Evolutionary conservation across 352 stramenopile species (phyloP), one percentile per base, ranked within the genome.

Genomic region (Pythium brachiatum): DNA sequence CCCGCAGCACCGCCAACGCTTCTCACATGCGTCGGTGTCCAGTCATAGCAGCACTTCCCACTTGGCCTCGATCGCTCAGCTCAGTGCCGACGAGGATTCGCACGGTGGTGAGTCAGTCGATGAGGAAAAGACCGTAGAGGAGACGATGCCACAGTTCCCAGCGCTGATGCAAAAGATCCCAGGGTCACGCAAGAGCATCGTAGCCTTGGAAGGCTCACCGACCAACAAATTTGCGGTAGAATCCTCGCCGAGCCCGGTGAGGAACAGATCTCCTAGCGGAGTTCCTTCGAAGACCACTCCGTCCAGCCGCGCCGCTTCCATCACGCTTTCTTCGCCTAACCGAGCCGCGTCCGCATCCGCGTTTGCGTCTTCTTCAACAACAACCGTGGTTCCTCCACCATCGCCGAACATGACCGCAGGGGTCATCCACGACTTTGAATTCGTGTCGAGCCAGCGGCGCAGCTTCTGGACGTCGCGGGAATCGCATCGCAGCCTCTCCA

Each of bases 361-460:
- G 21, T 34, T 34, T 23, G 8, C 44, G n/a, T 23, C 44, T 50
- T 8, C 6, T 39, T 1, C 13, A 25, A 16, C n/a, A 47, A 47
- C 31, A 13, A 31, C 38, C 21, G 20, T 23, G 31, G 27, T 25
- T 4, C 16, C 20, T 15, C n/a, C 38, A 8, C 13, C 31, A 7
- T 55, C 43, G 15, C 41, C 53, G 2, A 67, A 62, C 13, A 53
- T 50, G n/a, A 67, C 53, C 1, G 53, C 20, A n/a, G 60, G 60
- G 4, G 41, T 67, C 8, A 50, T 69, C 48, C 64, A 66, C 34
- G 64, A 70, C n/a, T 70, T 70, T 34, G 57, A 62, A 29, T 70
- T 62, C 36, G 31, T 60, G n/a, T 52, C 56, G 5, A 65, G 53
- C 23, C 56, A 62, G 34, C 50, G 39, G 2, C 26, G 58, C 7